Evolutionary conservation across 2,329 filamentous ascomycete genomes (phyloP), one percentile per base, ranked within the genome.

Genomic region (Fusarium liriodendri): DNA sequence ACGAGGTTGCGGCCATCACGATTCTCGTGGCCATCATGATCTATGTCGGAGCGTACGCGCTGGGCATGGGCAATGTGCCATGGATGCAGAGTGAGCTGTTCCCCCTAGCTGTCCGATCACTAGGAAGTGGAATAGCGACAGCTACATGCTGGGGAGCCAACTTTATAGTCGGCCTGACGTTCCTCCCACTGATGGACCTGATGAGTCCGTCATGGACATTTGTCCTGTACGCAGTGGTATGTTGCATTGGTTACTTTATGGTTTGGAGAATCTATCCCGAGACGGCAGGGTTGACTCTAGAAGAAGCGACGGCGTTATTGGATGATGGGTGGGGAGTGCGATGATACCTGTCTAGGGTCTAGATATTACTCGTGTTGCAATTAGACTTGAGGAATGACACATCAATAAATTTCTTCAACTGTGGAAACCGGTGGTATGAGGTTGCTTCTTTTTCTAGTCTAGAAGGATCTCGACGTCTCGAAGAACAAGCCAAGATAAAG

Each of bases 61-160:
- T 95, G 2, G 96, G 96, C 3, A 87, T 98, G 3, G 96, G 96
- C 10, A 97, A 95, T 77, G 95, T 98, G 4, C 95, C 96, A 0
- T 98, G 96, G 96, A 96, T 98, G 88, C 95, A 98, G 84, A 94
- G 92, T 76, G 96, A 98, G 84, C 89, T 98, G 35, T 98, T 98
- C 79, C 93, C 95, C 1, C 86, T 95, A 57, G 87, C 88, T 33
- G 93, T 95, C 54, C 90, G 94, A 58, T 91, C 92, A 6, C 83
- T 94, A 2, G 94, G 94, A 32, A 94, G 92, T 67, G 91, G 91
- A 0, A 82, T 94, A 6, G 89, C 93, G 2, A 96, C 95, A 9
- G 92, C 92, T 6, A 97, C 94, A 8, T 98, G 90, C 79, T 98
- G 96, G 96, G 89, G 88, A 5, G 91, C 93, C 27, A 98, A 98